Base-by-base conservation (phyloP, 1,139 yeast genomes). In the Geotrichum reessii region DNA sequence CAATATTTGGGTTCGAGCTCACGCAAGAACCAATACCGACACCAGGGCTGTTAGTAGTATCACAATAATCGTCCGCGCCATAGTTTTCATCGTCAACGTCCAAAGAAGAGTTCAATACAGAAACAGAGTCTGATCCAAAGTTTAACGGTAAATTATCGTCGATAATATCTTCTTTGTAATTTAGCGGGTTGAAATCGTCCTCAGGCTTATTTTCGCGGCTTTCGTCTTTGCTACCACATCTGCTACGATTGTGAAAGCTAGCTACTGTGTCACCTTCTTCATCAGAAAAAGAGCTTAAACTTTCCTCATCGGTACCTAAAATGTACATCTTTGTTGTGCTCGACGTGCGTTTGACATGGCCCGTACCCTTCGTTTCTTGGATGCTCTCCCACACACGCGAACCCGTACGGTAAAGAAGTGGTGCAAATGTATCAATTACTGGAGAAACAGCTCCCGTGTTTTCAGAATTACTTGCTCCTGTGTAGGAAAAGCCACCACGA, bases 331-430 rank as follows among this genome's bases (percentile, higher is more conserved):
- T 60, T 3, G 66, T 59, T 9, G 67, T 60, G 17, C 62, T 56
- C 6, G 62, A 59, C 22, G 67, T 56, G 19, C 66, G 53, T 5
- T 63, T 64, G 47, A 67, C 59, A 68, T 69, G 65, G 55, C 66
- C 60, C 48, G 66, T 68, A 28, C 71, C 71, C 58, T 65, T 66
- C 42, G 62, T 60, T 54, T 66, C 69, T 9, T 67, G 64, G 4
- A 66, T 60, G 28, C 65, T 68, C 50, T 67, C 70, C 70, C 70
- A 67, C 19, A 68, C 62, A 46, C 64, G 56, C 3, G 71, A 68
- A 0, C 69, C 71, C 1, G 70, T 64, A 1, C 70, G 63, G 44
- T 59, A 58, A n/a, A 67, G 57, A 50, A 66, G 58, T 27, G 62
- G 64, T 7, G 67, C 61, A 54, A 52, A 42, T 17, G 49, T 21